Base-by-base conservation (phyloP, 345 rosid species). In the Pistacia vera region DNA sequence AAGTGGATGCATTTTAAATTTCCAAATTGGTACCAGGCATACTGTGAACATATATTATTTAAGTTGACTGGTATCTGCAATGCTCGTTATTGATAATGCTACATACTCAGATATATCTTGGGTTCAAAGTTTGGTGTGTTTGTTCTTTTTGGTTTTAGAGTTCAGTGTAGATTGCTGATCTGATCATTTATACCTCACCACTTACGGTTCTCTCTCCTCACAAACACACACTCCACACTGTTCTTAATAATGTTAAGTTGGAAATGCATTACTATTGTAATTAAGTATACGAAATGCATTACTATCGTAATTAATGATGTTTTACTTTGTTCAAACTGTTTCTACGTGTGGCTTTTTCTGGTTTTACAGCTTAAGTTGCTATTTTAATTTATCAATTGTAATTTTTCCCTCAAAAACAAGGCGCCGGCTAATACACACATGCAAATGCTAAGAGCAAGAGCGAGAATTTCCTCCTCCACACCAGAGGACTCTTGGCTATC, bases 371-470 rank as follows among this genome's bases (percentile, higher is more conserved):
- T 38, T 44, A n/a, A 33, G 28, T 17, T 54, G 36, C 55, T 63
- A 16, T 57, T 55, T 52, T 25, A 8, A 51, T 62, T 52, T 25
- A 62, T 25, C 25, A 38, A 69, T 33, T 66, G 16, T 62, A 2
- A 33, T 62, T 61, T 60, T 68, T 66, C 60, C 28, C 36, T 52
- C 54, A 71, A 54, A 74, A 77, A 59, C 92, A 93, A 90, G 91
- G 68, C 83, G 95, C 75, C 96, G 99, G 22, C 76, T 91, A n/a
- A 90, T 95, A 75, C n/a, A 89, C 93, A 54, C 93, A 93, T 79
- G 92, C 94, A 71, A 95, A 90, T 73, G 97, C 98, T 28, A 93
- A 93, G 90, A 95, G 97, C 89, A 91, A 93, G 87, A 93, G 99
- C 17, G 99, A 95, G 77, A 95, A 80, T 95, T 95, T 80, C 99